Conservation (phyloP, 1,284 basidiomycete species). For the Cryptococcus sp. region DNA sequence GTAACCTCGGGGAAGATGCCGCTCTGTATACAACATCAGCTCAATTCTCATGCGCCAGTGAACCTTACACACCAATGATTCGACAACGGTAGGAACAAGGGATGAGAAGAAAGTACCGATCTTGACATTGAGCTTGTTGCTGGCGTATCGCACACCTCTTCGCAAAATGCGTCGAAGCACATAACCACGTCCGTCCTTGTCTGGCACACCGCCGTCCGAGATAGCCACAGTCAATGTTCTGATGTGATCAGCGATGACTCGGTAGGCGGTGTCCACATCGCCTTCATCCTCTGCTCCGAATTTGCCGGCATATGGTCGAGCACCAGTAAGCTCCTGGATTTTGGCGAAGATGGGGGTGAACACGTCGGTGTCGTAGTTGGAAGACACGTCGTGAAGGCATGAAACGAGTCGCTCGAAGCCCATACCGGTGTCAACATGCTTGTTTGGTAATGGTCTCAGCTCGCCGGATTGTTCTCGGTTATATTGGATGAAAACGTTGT, state of each 20-base stretch:
- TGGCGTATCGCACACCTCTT: slow-evolving; percentile 88
- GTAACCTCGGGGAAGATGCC: slow-evolving; percentile 91
- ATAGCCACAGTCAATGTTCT: slow-evolving; percentile 93
- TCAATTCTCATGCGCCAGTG: background rate
- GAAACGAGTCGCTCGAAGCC: slow-evolving; percentile 98
- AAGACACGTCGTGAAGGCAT: slow-evolving; percentile 83
- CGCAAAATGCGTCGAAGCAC: slow-evolving; percentile 90
- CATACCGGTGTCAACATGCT: slow-evolving; percentile 98
- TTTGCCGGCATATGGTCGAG: slow-evolving; percentile 81
- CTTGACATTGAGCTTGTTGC: slow-evolving; percentile 91
- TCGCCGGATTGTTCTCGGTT: slow-evolving; percentile 90
- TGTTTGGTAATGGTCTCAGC: slow-evolving; percentile 78
- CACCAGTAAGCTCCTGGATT: slow-evolving; percentile 87
- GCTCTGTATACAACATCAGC: slow-evolving; percentile 59
- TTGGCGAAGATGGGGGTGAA: slow-evolving; percentile 86
- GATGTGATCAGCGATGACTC: slow-evolving; percentile 95
- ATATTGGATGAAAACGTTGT: slow-evolving; percentile 99
- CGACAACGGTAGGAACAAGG: slow-evolving; percentile 83
- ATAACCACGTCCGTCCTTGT: slow-evolving; percentile 94
- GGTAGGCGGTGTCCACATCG: slow-evolving; percentile 96
- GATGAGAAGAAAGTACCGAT: slow-evolving; percentile 96
- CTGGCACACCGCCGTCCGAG: slow-evolving; percentile 93
- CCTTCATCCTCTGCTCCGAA: slow-evolving; percentile 92
- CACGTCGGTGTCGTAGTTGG: slow-evolving; percentile 98
- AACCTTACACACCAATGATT: slow-evolving; percentile 69